These are phyloP conservation scores for Pichia manshurica DNA, from an alignment of 805 yeast species.

Conservation along the genomic window DNA sequence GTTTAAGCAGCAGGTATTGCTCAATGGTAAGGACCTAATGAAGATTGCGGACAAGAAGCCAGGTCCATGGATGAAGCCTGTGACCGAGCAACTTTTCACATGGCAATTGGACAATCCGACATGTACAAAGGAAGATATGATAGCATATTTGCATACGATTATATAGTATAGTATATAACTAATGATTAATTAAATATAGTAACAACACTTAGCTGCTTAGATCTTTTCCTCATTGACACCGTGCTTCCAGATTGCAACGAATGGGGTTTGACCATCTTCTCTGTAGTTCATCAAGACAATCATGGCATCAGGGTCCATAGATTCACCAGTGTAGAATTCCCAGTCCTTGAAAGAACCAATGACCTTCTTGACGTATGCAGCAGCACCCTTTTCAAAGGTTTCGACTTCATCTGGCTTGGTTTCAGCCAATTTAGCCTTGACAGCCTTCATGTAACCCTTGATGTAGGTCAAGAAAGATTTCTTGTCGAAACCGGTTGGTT, in stretches of 20 bases:
- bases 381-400: slow-evolving; percentile 95
- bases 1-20: slow-evolving; percentile 51
- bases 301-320: slow-evolving; percentile 99
- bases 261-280: slow-evolving; percentile 99
- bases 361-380: slow-evolving; percentile 92
- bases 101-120: slow-evolving; percentile 80
- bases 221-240: slow-evolving; percentile 88
- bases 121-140: slow-evolving; percentile 47
- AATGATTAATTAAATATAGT: background rate
- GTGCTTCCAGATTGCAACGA: slow-evolving; percentile 97
- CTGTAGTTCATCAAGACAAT: slow-evolving; percentile 97
- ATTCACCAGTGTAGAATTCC: slow-evolving; percentile 99
- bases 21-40: slow-evolving; percentile 71
- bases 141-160: slow-evolving; percentile 33
- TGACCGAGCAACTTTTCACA: slow-evolving; percentile 48
- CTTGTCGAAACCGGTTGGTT: slow-evolving; percentile 94
- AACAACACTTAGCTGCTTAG: slow-evolving; percentile 36
- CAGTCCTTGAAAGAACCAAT: slow-evolving; percentile 94
- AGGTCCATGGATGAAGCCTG: slow-evolving; percentile 78
- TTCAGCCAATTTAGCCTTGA: slow-evolving; percentile 90
- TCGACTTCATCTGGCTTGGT: slow-evolving; percentile 80
- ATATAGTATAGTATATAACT: background rate
- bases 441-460: slow-evolving; percentile 97
- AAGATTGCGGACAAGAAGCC: slow-evolving; percentile 51
- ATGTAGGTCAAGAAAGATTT: slow-evolving; percentile 94